Conservation (phyloP, 225 moss, liverwort and hornwort species). For the Straminergon stramineum region DNA sequence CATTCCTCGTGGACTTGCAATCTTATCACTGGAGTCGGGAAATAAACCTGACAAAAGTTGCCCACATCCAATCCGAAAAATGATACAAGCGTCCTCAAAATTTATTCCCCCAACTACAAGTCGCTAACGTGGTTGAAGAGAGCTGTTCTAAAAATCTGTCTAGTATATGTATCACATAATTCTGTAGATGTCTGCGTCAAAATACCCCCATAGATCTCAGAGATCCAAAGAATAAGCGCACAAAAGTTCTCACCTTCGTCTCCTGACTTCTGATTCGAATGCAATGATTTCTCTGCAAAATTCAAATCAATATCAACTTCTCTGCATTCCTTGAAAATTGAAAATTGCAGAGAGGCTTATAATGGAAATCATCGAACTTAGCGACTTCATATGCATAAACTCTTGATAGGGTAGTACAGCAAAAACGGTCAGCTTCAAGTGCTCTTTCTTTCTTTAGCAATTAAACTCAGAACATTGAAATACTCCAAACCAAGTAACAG, state of each 20-base stretch:
- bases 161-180: neutral
- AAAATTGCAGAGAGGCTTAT: neutral
- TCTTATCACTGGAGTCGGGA: neutral
- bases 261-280: neutral
- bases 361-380: neutral
- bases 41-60: slow-evolving; percentile 3
- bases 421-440: neutral
- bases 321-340: neutral
- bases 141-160: neutral
- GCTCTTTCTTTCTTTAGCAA: neutral
- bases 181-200: neutral
- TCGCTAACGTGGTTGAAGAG: neutral
- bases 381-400: neutral
- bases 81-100: neutral
- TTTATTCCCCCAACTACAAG: neutral
- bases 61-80: neutral
- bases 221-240: neutral
- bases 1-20: neutral
- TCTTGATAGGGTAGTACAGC: neutral
- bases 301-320: neutral
- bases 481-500: neutral
- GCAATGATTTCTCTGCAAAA: slow-evolving; percentile 22
- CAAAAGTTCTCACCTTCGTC: slow-evolving; percentile 19
- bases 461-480: neutral
- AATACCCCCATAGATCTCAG: neutral